Conservation (phyloP, 2,329 filamentous ascomycete genomes). For the Aulographum hederae region DNA sequence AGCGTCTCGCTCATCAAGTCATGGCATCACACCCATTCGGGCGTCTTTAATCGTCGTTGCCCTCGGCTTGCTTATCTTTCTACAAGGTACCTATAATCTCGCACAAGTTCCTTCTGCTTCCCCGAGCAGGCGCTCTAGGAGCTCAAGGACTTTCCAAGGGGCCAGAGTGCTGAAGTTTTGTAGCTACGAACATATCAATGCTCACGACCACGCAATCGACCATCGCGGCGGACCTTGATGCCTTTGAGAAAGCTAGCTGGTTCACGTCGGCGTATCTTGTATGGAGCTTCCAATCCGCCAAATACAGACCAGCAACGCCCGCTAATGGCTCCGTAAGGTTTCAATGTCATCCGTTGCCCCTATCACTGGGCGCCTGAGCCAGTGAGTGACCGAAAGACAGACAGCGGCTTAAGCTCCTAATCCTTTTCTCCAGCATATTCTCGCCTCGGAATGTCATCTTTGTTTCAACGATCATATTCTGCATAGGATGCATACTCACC, state of each 20-base stretch:
- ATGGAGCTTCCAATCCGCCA: constrained; percentile 5
- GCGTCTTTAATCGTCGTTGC: not conserved
- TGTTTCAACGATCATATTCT: constrained; percentile 38
- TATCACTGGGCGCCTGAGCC: constrained; percentile 1
- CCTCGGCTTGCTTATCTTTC: not conserved
- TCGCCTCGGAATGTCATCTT: constrained; percentile 48
- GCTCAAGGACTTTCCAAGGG: too few relatives aligned
- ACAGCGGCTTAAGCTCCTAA: not conserved
- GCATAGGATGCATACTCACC: constrained; percentile 45
- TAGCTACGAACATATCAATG: constrained; percentile 55
- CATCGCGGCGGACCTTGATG: constrained; percentile 57
- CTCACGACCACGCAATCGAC: constrained; percentile 65
- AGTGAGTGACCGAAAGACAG: not conserved
- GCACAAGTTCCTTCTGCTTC: too few relatives aligned
- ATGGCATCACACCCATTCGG: not conserved
- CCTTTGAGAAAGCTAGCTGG: constrained; percentile 59
- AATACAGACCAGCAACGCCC: too few relatives aligned
- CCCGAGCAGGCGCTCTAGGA: too few relatives aligned
- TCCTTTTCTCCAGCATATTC: constrained; percentile 55
- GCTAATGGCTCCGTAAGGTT: constrained; percentile 10
- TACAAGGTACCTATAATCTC: too few relatives aligned
- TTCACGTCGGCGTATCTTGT: constrained; percentile 61
- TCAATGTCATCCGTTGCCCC: constrained; percentile 14
- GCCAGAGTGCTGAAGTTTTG: too few relatives aligned
- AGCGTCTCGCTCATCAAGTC: too few relatives aligned